phyloP scores from a whole-genome alignment of 2,329 filamentous ascomycete genomes.

The Pseudogymnoascus sp. region DNA sequence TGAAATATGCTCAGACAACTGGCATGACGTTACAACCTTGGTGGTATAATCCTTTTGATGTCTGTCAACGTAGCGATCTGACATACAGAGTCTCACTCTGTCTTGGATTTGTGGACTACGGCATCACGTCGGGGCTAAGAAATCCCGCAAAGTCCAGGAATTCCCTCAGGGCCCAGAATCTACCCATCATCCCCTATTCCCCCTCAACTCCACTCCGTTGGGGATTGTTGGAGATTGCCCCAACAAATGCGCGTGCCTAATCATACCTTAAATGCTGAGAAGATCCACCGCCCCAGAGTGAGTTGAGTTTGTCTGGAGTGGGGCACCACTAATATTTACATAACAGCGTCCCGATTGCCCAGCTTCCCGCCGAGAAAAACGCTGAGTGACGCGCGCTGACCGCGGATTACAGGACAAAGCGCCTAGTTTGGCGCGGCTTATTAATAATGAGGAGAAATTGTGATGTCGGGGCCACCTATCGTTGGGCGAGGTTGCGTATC shows the following conservation, averaged over 20 bases:
- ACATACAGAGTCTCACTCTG: background rate
- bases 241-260: background rate
- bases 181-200: background rate
- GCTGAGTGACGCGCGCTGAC: background rate
- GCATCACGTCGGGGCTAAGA: background rate
- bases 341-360: background rate
- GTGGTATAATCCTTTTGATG: background rate
- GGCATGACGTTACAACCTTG: background rate
- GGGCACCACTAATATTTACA: background rate
- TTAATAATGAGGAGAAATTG: background rate
- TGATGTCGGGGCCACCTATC: background rate
- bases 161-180: background rate
- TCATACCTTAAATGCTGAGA: background rate
- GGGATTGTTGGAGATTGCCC: background rate
- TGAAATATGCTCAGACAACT: background rate
- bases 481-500: background rate
- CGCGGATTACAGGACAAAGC: background rate
- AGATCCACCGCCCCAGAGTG: background rate
- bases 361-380: background rate
- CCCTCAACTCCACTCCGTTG: background rate
- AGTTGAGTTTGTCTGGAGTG: background rate
- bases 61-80: background rate
- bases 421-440: background rate
- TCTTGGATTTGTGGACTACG: background rate
- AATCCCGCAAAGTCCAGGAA: background rate